Evolutionary conservation across 345 rosid species (phyloP), one percentile per base, ranked within the genome.

Genomic region (Carallia pectinifolia): DNA sequence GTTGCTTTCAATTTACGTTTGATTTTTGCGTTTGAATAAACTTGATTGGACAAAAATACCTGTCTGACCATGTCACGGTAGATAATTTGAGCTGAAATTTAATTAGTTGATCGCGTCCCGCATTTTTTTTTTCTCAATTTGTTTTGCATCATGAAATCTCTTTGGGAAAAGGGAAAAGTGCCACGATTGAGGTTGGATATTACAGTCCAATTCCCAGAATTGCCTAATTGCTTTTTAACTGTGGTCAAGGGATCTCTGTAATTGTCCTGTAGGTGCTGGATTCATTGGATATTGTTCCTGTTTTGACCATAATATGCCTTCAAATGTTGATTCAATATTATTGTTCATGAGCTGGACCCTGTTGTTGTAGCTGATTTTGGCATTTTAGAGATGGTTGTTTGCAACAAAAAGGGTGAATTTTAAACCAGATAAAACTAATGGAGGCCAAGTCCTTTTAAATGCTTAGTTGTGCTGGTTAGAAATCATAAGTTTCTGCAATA

Each of bases 381-480:
- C 34, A 5, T 36, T 19, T 7, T 36, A 27, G 33, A 58, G 6
- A 58, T 44, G 33, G 38, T 58, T 61, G 39, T n/a, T 12, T 23
- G 59, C 53, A 19, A 58, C 29, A 19, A 38, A 58, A 9, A 37
- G 56, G 23, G 27, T 7, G 31, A 50, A 60, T 39, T 68, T 44
- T 31, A 48, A 58, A 48, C 6, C n/a, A 34, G 33, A 27, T 47
- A 31, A 47, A 40, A 30, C 6, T 68, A n/a, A 68, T 30, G 17
- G 71, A 38, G 18, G 44, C 7, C 29, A 54, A 58, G 44, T 33
- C 33, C 27, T 40, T 40, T 23, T 52, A 23, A 61, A 62, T 34
- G 18, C 61, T 39, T 27, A 29, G 53, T 17, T 70, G 73, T 38
- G 52, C 30, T 37, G 16, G 50, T 52, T 48, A 50, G 61, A 39